phyloP scores from a whole-genome alignment of 345 rosid genomes.

The Eucalyptus urophylla region DNA sequence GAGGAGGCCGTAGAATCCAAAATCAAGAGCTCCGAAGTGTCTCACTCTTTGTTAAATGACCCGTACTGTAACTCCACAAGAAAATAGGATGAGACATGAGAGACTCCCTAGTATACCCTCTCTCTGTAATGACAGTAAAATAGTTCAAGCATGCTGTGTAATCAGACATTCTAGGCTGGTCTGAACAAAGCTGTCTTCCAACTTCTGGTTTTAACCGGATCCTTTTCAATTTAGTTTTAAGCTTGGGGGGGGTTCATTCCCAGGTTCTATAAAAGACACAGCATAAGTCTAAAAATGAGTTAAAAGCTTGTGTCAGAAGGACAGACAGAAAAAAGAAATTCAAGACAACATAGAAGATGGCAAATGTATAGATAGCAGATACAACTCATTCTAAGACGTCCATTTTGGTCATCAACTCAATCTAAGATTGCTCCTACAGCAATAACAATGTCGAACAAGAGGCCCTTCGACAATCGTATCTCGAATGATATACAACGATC shows the following conservation, averaged over 20 bases:
- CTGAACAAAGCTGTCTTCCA: not conserved
- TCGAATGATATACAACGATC: not conserved
- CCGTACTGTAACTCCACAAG: not conserved
- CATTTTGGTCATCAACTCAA: not conserved
- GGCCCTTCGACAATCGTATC: not conserved
- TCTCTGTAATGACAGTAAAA: not conserved
- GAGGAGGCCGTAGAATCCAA: not conserved
- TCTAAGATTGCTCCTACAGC: not conserved
- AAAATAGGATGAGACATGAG: not conserved
- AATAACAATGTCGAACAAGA: not conserved
- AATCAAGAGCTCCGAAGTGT: not conserved
- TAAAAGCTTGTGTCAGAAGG: too few species aligned
- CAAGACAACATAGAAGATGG: not conserved
- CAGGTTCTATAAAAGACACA: fast-evolving
- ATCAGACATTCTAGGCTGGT: not conserved
- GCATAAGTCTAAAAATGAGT: too few species aligned
- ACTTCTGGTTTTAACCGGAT: not conserved
- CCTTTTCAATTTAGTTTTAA: not conserved
- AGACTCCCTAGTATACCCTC: not conserved
- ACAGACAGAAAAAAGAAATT: not conserved
- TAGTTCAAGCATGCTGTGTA: not conserved
- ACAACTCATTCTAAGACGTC: not conserved
- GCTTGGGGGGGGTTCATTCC: too few species aligned
- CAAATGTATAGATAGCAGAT: not conserved
- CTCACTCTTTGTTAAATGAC: not conserved